Percentiles rank a stretch among this genome's conserved stretches.
These are phyloP conservation scores for Stenogyne calaminthoides DNA, from an alignment of 305 asterid genomes.

Conservation along the genomic window DNA sequence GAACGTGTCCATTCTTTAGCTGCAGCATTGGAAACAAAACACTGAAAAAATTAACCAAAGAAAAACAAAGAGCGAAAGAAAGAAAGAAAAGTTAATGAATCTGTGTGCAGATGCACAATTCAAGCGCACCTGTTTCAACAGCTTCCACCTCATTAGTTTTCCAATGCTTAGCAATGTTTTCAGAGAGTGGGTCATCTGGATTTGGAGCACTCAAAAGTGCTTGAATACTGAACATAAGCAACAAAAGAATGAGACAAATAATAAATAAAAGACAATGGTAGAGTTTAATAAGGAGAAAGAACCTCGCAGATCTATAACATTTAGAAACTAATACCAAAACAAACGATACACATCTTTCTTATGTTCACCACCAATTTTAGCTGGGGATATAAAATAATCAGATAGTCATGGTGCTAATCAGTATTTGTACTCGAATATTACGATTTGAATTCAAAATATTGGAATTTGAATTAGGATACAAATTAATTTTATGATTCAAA, in stretches of 20 bases:
- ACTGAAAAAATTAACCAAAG: background rate
- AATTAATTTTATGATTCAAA: too few species aligned
- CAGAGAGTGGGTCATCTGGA: too few species aligned
- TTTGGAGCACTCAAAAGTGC: constrained; percentile 97
- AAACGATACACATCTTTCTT: too few species aligned
- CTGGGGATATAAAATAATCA: background rate
- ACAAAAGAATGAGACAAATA: background rate
- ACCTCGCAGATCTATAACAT: background rate
- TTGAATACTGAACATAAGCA: constrained; percentile 68
- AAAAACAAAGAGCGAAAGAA: background rate
- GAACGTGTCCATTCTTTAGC: constrained; percentile 75
- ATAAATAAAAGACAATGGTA: background rate
- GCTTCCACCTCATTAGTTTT: too few species aligned
- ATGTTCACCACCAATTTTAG: background rate
- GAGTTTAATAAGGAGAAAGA: background rate
- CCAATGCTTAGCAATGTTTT: too few species aligned
- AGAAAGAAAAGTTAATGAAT: too few species aligned
- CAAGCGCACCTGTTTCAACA: constrained; percentile 61
- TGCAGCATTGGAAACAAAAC: constrained; percentile 34
- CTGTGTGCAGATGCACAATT: background rate
- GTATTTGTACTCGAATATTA: too few species aligned
- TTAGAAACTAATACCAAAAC: too few species aligned
- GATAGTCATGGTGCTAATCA: too few species aligned
- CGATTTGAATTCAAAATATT: too few species aligned
- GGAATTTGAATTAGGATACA: too few species aligned